Conservation (phyloP, 1,139 yeast genomes). For the Taphrina confusa region DNA sequence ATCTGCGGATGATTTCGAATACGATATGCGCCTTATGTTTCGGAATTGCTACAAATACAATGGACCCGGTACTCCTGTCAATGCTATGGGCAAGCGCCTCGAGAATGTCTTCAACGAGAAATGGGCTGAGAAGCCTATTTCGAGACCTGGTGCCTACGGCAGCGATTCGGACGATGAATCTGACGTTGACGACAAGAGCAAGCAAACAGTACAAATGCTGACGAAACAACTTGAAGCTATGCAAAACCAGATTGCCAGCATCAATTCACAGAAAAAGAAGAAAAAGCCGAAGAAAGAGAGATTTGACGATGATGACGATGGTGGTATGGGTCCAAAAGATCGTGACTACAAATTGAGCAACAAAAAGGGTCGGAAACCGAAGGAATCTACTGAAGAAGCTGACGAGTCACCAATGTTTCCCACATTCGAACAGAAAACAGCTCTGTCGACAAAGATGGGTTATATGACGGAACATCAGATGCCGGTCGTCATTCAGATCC, state of each 20-base stretch:
- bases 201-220: conserved; percentile 83
- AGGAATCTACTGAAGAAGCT: conserved; percentile 18
- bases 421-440: conserved; percentile 95
- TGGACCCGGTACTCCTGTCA: conserved; percentile 94
- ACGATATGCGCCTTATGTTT: conserved; percentile 79
- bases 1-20: conserved; percentile 82
- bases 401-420: conserved; percentile 41
- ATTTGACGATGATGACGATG: conserved; percentile 39
- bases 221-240: conserved; percentile 77
- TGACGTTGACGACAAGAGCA: conserved; percentile 57
- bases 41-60: conserved; percentile 86
- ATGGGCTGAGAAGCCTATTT: conserved; percentile 87
- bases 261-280: conserved; percentile 41
- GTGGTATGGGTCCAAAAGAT: conserved; percentile 37
- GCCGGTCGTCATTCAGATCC: conserved; percentile 79
- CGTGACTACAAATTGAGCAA: conserved; percentile 36
- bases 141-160: conserved; percentile 54
- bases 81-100: conserved; percentile 88
- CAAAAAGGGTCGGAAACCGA: conserved; percentile 33
- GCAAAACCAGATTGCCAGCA: conserved; percentile 63
- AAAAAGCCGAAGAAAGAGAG: conserved; percentile 40
- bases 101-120: conserved; percentile 82
- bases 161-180: conserved; percentile 59
- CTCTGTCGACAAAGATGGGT: conserved; percentile 81
- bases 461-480: conserved; percentile 74